Conservation (phyloP, 768 basidiomycete species). For the Gelatoporia subvermispora region DNA sequence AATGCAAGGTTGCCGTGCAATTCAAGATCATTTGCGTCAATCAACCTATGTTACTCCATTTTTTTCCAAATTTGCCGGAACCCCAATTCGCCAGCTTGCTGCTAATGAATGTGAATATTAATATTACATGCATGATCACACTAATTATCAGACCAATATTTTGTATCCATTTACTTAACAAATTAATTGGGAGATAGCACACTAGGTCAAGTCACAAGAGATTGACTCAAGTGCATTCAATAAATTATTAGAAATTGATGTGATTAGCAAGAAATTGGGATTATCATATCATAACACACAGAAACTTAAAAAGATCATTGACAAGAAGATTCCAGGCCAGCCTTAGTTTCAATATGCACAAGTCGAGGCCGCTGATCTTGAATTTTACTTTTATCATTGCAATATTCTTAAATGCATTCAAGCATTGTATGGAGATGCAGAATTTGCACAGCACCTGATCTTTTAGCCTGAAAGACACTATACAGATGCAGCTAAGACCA, state of each 20-base stretch:
- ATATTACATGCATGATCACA: too few relatives aligned
- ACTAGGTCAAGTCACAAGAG: constrained; percentile 35
- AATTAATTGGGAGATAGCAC: constrained; percentile 36
- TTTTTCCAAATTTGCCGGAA: too few relatives aligned
- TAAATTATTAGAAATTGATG: constrained; percentile 35
- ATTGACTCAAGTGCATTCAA: constrained; percentile 32
- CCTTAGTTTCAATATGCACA: constrained; percentile 24
- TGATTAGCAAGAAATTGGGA: constrained; percentile 29
- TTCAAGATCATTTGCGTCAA: too few relatives aligned
- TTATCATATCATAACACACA: constrained; percentile 28
- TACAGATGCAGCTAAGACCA: constrained; percentile 19
- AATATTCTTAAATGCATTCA: constrained; percentile 34
- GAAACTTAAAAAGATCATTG: constrained; percentile 32
- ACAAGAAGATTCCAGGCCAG: constrained; percentile 21
- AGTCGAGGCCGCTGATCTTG: constrained; percentile 25
- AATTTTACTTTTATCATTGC: constrained; percentile 28
- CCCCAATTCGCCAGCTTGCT: too few relatives aligned
- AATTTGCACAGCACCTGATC: constrained; percentile 26
- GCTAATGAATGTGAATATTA: too few relatives aligned
- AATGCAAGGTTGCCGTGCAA: too few relatives aligned
- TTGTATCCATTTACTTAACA: constrained; percentile 30
- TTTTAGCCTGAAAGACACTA: constrained; percentile 36
- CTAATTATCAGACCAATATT: constrained; percentile 1
- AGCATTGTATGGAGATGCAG: constrained; percentile 30
- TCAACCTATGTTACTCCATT: too few relatives aligned